Percentiles rank a stretch among this genome's conserved stretches.
These are phyloP conservation scores for Ogataea trehalophila DNA, from an alignment of 805 yeast species.

Conservation along the genomic window DNA sequence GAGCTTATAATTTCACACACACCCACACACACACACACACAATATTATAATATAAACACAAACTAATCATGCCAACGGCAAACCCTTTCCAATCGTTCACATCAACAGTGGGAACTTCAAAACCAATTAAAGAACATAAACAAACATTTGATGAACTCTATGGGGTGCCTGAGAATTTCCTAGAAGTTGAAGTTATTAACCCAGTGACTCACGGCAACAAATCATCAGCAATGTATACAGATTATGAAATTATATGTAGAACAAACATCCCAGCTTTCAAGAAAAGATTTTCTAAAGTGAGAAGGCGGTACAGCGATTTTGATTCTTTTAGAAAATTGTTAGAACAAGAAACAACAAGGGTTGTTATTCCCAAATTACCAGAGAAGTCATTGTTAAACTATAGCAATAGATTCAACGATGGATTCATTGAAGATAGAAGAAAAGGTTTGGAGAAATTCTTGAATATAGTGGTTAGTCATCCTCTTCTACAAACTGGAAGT, in stretches of 20 bases:
- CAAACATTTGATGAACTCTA: conserved; percentile 79
- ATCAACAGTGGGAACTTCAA: conserved; percentile 17
- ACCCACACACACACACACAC: too few relatives aligned
- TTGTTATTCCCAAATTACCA: conserved; percentile 82
- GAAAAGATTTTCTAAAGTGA: conserved; percentile 56
- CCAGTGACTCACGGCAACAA: conserved; percentile 71
- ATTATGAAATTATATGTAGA: conserved; percentile 83
- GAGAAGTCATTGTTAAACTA: conserved; percentile 65
- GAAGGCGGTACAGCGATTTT: conserved; percentile 88
- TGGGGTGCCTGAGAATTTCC: conserved; percentile 90
- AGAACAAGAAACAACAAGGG: conserved; percentile 71
- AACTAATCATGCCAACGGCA: conserved; percentile 22
- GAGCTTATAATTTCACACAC: too few relatives aligned
- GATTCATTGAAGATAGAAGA: conserved; percentile 77
- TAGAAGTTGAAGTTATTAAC: conserved; percentile 83
- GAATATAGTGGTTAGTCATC: conserved; percentile 82
- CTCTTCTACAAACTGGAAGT: conserved; percentile 83
- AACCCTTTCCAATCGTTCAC: conserved; percentile 31
- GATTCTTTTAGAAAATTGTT: conserved; percentile 72
- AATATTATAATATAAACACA: too few relatives aligned
- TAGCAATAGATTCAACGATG: conserved; percentile 69
- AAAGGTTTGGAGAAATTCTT: conserved; percentile 80
- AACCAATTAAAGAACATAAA: conserved; percentile 28
- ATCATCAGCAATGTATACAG: conserved; percentile 66
- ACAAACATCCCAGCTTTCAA: conserved; percentile 89